A percentile compares a stretch with the other conserved stretches of the same genome.
Conservation (phyloP, 2,329 filamentous ascomycete genomes). For the Colletotrichum truncatum region DNA sequence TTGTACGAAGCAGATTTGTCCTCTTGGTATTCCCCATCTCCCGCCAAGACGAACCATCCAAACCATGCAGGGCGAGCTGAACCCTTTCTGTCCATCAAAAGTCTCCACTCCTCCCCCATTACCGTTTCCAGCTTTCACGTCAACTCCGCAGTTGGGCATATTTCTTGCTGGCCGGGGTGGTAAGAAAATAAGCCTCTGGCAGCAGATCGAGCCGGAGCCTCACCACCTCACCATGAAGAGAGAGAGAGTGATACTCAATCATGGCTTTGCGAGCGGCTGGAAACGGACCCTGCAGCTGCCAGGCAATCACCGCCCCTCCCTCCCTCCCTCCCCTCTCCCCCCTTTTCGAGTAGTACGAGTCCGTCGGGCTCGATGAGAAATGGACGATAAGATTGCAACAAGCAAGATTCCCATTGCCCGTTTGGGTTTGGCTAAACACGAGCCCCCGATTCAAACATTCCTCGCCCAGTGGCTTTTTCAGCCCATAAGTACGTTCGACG, state of each 20-base stretch:
- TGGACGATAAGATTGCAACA: no score
- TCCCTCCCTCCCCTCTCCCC: no score
- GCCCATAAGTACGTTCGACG: constrained; percentile 9
- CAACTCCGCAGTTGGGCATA: constrained; percentile 10
- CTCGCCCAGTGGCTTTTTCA: background rate
- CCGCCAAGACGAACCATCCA: background rate
- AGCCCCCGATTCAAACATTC: background rate
- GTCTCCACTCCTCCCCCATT: background rate
- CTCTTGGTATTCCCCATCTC: background rate
- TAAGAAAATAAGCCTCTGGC: background rate
- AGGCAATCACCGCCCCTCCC: no score
- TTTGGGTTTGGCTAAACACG: no score
- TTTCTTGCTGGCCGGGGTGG: background rate
- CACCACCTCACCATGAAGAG: background rate
- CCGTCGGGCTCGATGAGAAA: no score
- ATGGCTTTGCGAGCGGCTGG: background rate
- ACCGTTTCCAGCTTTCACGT: constrained; percentile 15
- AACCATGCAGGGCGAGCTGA: constrained; percentile 25
- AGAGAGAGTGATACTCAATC: no score
- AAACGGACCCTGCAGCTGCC: constrained; percentile 2
- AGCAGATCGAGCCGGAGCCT: background rate
- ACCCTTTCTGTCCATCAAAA: no score
- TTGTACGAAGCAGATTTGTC: background rate
- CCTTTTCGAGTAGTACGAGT: no score
- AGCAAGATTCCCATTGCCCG: no score